Percentiles rank a stretch among this genome's conserved stretches.
phyloP scores from a whole-genome alignment of 2,329 filamentous ascomycete genomes.

The Phyllosticta citrichinensis region DNA sequence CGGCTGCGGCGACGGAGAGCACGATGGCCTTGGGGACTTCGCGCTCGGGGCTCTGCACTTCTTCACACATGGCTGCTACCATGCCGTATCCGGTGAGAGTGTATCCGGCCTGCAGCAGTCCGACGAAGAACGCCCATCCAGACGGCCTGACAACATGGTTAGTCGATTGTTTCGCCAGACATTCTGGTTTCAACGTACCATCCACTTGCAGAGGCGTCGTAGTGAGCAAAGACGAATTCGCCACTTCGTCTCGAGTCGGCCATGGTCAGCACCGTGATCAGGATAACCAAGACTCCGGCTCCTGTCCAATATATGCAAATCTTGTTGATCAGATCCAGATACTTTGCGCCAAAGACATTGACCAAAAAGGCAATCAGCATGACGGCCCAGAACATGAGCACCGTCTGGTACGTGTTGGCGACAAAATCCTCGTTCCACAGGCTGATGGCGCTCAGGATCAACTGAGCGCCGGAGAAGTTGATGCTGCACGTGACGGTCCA shows the following conservation, averaged over 20 bases:
- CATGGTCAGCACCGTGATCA: conserved; percentile 55
- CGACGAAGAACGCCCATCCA: conserved; percentile 65
- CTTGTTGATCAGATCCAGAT: conserved; percentile 60
- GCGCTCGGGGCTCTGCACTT: conserved; percentile 57
- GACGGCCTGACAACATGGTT: conserved; percentile 35
- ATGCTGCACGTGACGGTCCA: conserved; percentile 57
- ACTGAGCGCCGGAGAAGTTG: conserved; percentile 63
- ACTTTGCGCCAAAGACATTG: conserved; percentile 54
- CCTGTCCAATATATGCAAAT: conserved; percentile 65
- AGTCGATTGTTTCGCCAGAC: conserved; percentile 8
- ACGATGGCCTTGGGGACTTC: conserved; percentile 65
- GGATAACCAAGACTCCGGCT: conserved; percentile 56
- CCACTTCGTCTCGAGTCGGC: conserved; percentile 47
- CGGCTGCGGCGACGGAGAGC: conserved; percentile 56
- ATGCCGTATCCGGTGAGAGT: conserved; percentile 58
- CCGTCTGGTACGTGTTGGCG: conserved; percentile 58
- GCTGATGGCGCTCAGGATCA: conserved; percentile 57
- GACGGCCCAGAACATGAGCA: conserved; percentile 62
- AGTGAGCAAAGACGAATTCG: conserved; percentile 59
- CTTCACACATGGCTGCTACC: conserved; percentile 63
- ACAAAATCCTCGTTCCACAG: conserved; percentile 61
- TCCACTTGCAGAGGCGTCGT: conserved; percentile 54
- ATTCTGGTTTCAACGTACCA: conserved; percentile 35
- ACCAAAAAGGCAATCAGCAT: conserved; percentile 54
- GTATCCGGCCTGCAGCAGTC: conserved; percentile 55